Conservation (phyloP, 2,329 filamentous ascomycete species). For the Colletotrichum kahawae region DNA sequence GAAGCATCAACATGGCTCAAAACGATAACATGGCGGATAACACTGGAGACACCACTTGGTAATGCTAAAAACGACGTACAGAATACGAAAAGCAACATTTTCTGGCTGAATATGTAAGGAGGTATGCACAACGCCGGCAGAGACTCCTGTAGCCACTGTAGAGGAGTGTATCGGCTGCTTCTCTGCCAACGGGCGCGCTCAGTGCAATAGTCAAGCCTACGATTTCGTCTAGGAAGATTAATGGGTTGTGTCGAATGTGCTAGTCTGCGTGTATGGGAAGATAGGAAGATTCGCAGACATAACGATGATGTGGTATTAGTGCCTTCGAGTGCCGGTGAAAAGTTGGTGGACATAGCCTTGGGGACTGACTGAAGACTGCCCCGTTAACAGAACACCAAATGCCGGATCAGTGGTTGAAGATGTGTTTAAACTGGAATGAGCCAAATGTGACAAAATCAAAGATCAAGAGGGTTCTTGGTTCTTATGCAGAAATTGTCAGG, state of each 20-base stretch:
- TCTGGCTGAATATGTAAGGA: neutral
- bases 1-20: neutral
- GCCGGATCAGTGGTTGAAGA: too few relatives aligned
- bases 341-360: too few relatives aligned
- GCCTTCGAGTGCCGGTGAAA: too few relatives aligned
- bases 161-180: neutral
- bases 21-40: neutral
- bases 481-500: neutral
- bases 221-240: neutral
- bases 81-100: neutral
- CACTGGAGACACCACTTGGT: neutral
- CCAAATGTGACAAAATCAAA: neutral
- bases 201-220: neutral
- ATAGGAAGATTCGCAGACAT: too few relatives aligned
- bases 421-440: rapidly evolving
- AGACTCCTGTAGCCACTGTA: neutral
- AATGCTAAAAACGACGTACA: neutral
- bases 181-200: neutral
- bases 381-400: too few relatives aligned
- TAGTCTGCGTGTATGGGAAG: too few relatives aligned
- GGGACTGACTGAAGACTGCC: too few relatives aligned
- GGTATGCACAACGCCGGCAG: neutral
- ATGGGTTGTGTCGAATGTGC: too few relatives aligned
- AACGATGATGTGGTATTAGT: too few relatives aligned
- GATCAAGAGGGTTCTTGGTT: too few relatives aligned